Conservation (phyloP, 352 stramenopile species). For the Globisporangium emineosum region DNA sequence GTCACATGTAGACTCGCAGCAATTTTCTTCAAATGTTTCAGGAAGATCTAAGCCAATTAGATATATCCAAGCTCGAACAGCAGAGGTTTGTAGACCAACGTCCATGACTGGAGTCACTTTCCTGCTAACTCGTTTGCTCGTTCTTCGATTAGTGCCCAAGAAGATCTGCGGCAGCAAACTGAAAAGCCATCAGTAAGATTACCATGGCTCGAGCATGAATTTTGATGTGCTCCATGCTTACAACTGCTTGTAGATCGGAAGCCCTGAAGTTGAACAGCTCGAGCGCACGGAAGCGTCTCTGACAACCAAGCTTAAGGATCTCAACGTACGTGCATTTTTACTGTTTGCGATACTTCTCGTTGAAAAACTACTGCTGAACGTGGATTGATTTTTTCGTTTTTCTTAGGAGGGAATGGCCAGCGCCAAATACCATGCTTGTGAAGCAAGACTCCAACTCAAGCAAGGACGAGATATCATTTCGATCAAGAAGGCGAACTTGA, state of each 20-base stretch:
- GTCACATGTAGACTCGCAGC: constrained; percentile 3
- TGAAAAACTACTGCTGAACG: background rate
- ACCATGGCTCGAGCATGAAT: background rate
- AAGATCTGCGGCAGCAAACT: constrained; percentile 5
- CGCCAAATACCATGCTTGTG: constrained; percentile 8
- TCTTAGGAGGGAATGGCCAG: constrained; percentile 6
- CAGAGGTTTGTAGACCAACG: constrained; percentile 1
- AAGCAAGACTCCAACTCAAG: constrained; percentile 15
- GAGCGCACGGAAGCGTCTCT: constrained; percentile 4
- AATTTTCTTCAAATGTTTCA: constrained; percentile 9
- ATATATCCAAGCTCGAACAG: constrained; percentile 11
- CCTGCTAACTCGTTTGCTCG: background rate
- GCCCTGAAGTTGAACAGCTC: constrained; percentile 1
- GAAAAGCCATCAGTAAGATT: constrained; percentile 6
- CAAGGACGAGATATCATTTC: constrained; percentile 11
- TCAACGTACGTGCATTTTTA: background rate
- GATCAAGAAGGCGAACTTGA: constrained; percentile 17
- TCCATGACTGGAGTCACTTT: background rate
- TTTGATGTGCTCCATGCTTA: background rate
- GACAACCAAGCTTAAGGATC: constrained; percentile 8
- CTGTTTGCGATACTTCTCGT: background rate
- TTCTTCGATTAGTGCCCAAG: constrained; percentile 1
- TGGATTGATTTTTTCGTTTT: background rate
- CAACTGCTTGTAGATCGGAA: constrained; percentile 6
- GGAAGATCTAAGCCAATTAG: constrained; percentile 9